Evolutionary conservation across 2,329 filamentous ascomycete genomes (phyloP).

Genomic region (Aspergillus pseudoglaucus): DNA sequence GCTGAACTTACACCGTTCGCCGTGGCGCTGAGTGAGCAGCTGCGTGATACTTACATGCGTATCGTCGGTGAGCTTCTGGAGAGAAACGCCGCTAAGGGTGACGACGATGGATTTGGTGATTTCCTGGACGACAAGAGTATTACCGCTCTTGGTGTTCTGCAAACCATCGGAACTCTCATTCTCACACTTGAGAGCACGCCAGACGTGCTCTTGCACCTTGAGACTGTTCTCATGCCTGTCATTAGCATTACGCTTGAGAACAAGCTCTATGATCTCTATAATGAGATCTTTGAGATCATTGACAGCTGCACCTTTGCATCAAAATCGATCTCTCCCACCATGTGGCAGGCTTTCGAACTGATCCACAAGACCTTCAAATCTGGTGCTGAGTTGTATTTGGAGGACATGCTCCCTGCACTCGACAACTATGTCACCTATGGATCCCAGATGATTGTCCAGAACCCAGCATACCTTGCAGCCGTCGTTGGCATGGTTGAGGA

Average conservation of each 20-base stretch:
- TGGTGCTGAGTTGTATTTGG: conserved; percentile 91
- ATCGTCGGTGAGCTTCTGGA: conserved; percentile 89
- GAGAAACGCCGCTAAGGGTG: conserved; percentile 67
- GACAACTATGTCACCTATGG: conserved; percentile 98
- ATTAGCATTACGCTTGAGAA: conserved; percentile 95
- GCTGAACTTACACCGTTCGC: conserved; percentile 93
- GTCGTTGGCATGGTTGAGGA: conserved; percentile 91
- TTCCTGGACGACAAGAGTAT: conserved; percentile 98
- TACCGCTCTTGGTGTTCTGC: conserved; percentile 87
- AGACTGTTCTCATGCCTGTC: conserved; percentile 94
- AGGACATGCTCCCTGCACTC: conserved; percentile 96
- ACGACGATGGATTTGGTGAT: conserved; percentile 76
- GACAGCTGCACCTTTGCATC: conserved; percentile 98
- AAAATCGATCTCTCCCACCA: conserved; percentile 88
- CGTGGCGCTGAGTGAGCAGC: conserved; percentile 88
- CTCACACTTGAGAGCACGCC: conserved; percentile 95
- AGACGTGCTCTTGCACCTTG: conserved; percentile 87
- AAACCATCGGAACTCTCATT: conserved; percentile 96
- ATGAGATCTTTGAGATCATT: conserved; percentile 98
- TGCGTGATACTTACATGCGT: conserved; percentile 90
- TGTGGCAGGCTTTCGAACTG: conserved; percentile 98
- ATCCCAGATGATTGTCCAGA: conserved; percentile 69
- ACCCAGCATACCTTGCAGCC: conserved; percentile 78
- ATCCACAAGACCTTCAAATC: conserved; percentile 97
- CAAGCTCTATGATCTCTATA: conserved; percentile 96